phyloP scores from a whole-genome alignment of 2,329 filamentous ascomycete genomes.

The Clonostachys rosea region DNA sequence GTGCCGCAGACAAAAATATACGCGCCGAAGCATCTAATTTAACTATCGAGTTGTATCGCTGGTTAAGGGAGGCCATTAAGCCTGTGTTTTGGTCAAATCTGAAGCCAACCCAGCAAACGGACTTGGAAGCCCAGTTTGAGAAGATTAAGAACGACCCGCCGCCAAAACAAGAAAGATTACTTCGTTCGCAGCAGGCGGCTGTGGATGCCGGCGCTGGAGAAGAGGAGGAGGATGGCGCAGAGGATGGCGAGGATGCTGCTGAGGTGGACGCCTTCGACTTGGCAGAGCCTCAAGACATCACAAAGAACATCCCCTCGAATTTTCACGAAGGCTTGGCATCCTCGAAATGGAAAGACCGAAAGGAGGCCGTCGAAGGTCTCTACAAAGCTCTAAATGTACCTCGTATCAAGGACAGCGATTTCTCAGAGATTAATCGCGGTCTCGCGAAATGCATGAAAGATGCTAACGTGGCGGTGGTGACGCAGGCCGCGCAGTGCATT shows the following conservation, averaged over 20 bases:
- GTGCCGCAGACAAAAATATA: slow-evolving; percentile 97
- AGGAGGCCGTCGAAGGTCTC: slow-evolving; percentile 85
- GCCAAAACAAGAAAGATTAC: slow-evolving; percentile 85
- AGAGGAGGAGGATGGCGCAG: slow-evolving; percentile 52
- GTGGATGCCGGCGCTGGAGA: slow-evolving; percentile 61
- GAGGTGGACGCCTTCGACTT: slow-evolving; percentile 81
- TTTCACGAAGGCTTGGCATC: slow-evolving; percentile 82
- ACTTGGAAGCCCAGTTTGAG: slow-evolving; percentile 91
- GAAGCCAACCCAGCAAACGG: slow-evolving; percentile 91
- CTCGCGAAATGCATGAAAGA: slow-evolving; percentile 99
- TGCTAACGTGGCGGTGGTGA: slow-evolving; percentile 92
- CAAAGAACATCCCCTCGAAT: slow-evolving; percentile 74
- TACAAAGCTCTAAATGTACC: slow-evolving; percentile 76
- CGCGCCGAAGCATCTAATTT: slow-evolving; percentile 89
- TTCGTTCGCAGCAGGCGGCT: slow-evolving; percentile 85
- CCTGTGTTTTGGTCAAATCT: slow-evolving; percentile 95
- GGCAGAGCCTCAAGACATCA: slow-evolving; percentile 81
- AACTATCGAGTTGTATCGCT: slow-evolving; percentile 91
- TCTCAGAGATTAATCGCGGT: slow-evolving; percentile 75
- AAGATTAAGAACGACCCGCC: slow-evolving; percentile 81
- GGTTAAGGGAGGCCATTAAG: slow-evolving; percentile 97
- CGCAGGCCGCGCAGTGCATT: slow-evolving; percentile 87
- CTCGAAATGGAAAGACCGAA: slow-evolving; percentile 97
- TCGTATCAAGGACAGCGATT: slow-evolving; percentile 86
- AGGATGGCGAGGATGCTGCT: slow-evolving; percentile 39